Evolutionary conservation across 2,329 filamentous ascomycete species (phyloP), one percentile per base, ranked within the genome.

Genomic region (Fusarium floridanum): DNA sequence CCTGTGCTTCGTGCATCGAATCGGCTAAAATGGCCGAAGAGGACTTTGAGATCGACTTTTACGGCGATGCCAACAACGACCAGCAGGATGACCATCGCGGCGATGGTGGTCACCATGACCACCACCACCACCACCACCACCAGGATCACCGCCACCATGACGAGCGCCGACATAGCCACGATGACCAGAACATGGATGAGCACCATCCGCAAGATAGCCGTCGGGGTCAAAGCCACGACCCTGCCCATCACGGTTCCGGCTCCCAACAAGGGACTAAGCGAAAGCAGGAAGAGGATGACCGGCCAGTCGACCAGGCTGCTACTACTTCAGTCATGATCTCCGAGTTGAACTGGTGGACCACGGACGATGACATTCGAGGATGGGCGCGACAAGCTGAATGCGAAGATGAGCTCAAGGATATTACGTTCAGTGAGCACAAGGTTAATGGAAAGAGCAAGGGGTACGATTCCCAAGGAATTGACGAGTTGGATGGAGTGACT

Each of bases 361-460:
- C 94, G 3, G 97, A 99, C 81, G 97, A 99, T 80, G 95, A 98
- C 77, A 91, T 99, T 66, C 93, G 97, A 63, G 94, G 93, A 61
- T 98, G 95, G 94, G 88, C 93, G 27, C 91, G 91, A 75, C 89
- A 94, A 74, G 94, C 93, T n/a, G 90, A 89, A 3, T 94, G 91
- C 76, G 97, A 98, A 82, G 89, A 92, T 55, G 94, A 98, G 79
- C 85, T 98, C 20, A 95, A 94, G 79, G 97, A 98, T 71, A 91
- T 99, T 61, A 98, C 95, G 0, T 99, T 98, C 82, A 98, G 95
- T 79, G 97, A 99, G 82, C 97, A 98, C 84, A 99, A 99, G 82
- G 95, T 98, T 57, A 99, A 99, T 77, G 97, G 97, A 77, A 99
- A 99, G 86, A 98, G 95, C 84, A 98, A 98, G 86, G 96, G 97